Percentiles rank a stretch among this genome's conserved stretches.
Evolutionary conservation across 2,329 filamentous ascomycete genomes (phyloP).

Genomic region (Colletotrichum acutatum): DNA sequence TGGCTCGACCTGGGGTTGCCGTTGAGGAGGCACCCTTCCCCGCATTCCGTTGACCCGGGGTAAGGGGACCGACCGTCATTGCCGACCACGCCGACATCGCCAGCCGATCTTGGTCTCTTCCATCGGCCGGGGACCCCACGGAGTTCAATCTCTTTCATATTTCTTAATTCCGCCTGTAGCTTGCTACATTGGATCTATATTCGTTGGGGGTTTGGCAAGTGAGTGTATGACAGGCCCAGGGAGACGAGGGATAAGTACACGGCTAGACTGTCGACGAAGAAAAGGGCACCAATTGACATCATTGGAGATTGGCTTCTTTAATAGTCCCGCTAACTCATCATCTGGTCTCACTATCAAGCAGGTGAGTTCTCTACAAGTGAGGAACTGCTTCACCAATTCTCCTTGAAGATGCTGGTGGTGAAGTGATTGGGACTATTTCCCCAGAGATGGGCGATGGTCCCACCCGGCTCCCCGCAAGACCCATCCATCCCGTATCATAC

Average conservation of each 20-base stretch:
- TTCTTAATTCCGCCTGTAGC: too few species aligned
- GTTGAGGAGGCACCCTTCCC: constrained; percentile 34
- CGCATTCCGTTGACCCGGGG: constrained; percentile 38
- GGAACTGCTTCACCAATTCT: not conserved
- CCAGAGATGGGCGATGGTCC: not conserved
- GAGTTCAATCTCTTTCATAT: not conserved
- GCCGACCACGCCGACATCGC: constrained; percentile 19
- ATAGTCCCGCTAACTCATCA: not conserved
- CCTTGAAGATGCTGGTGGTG: not conserved
- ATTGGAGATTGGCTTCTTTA: not conserved
- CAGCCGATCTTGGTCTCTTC: constrained; percentile 19
- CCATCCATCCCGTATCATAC: constrained; percentile 8
- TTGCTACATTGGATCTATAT: not conserved
- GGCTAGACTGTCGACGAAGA: too few species aligned
- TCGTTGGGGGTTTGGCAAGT: not conserved
- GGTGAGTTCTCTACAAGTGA: not conserved
- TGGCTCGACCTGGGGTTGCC: not conserved
- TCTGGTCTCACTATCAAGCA: not conserved
- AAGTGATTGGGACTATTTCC: constrained; percentile 7
- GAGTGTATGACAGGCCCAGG: not conserved
- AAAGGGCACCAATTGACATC: not conserved
- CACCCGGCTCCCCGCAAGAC: constrained; percentile 20
- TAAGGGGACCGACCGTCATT: constrained; percentile 18
- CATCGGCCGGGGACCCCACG: constrained; percentile 9
- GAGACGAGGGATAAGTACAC: not conserved